These are phyloP conservation scores for Salvia splendens DNA, from an alignment of 257 asterid genomes.

Conservation along the genomic window DNA sequence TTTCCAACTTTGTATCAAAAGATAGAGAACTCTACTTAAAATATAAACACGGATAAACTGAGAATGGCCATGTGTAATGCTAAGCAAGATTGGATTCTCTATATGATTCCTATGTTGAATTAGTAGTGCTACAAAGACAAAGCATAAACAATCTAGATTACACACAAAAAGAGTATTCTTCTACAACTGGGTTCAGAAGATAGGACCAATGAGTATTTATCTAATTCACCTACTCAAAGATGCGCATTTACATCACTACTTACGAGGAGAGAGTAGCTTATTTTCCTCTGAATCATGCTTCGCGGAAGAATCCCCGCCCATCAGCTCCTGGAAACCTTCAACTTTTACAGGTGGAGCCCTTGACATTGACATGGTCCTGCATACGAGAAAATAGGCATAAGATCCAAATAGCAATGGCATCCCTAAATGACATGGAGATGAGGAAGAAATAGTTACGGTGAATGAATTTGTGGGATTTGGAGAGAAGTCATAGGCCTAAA, in stretches of 20 bases:
- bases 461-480: constrained; percentile 78
- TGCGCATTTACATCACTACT: constrained; percentile 34
- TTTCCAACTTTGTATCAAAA: no score
- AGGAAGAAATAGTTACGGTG: constrained; percentile 51
- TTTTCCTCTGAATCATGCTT: constrained; percentile 84
- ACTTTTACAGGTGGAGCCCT: constrained; percentile 99
- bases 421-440: background rate
- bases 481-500: constrained; percentile 71
- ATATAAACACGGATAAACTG: no score
- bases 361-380: constrained; percentile 72
- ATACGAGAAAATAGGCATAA: constrained; percentile 13
- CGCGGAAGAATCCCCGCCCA: constrained; percentile 83
- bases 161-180: constrained; percentile 10
- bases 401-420: background rate
- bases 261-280: constrained; percentile 75
- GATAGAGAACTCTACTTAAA: no score
- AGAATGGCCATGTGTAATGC: no score
- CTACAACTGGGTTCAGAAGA: constrained; percentile 17
- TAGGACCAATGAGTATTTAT: constrained; percentile 17
- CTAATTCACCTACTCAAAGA: constrained; percentile 23
- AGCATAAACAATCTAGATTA: constrained; percentile 12
- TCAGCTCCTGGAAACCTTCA: constrained; percentile 96
- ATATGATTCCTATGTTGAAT: background rate
- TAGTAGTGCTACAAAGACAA: constrained; percentile 4
- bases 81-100: no score